phyloP scores from a whole-genome alignment of 345 rosid species.

The Triadica sebifera region DNA sequence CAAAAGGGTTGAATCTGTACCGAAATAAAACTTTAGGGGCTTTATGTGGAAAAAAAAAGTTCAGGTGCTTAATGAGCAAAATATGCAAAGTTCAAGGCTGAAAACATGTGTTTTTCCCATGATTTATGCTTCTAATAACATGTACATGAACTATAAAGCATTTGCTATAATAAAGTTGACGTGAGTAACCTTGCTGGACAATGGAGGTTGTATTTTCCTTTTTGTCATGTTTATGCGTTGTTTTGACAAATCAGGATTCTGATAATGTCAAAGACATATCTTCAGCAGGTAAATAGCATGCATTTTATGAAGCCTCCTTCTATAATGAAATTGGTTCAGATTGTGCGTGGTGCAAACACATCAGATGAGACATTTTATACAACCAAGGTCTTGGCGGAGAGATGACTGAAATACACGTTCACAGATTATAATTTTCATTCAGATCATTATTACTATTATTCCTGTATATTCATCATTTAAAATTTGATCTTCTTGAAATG shows the following conservation, averaged over 20 bases:
- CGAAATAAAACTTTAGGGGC: no score
- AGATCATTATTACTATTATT: not conserved
- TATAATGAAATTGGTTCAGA: conserved; percentile 86
- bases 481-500: no score
- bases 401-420: conserved; percentile 34
- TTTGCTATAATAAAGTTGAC: not conserved
- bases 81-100: no score
- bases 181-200: not conserved
- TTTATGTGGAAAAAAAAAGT: no score
- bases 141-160: not conserved
- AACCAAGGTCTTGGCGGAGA: conserved; percentile 70
- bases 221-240: not conserved
- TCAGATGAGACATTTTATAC: conserved; percentile 64
- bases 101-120: no score
- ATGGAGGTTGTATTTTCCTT: not conserved
- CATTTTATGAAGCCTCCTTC: conserved; percentile 99
- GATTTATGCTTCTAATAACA: not conserved
- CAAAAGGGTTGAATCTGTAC: no score
- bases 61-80: no score
- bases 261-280: conserved; percentile 11
- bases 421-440: not conserved
- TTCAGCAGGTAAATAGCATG: conserved; percentile 76
- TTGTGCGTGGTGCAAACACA: conserved; percentile 81
- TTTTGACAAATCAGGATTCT: not conserved
- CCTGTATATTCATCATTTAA: not conserved